Evolutionary conservation across 164 flowering plant species (phyloP), one percentile per base, ranked within the genome.

Genomic region (Aristolochia californica): DNA sequence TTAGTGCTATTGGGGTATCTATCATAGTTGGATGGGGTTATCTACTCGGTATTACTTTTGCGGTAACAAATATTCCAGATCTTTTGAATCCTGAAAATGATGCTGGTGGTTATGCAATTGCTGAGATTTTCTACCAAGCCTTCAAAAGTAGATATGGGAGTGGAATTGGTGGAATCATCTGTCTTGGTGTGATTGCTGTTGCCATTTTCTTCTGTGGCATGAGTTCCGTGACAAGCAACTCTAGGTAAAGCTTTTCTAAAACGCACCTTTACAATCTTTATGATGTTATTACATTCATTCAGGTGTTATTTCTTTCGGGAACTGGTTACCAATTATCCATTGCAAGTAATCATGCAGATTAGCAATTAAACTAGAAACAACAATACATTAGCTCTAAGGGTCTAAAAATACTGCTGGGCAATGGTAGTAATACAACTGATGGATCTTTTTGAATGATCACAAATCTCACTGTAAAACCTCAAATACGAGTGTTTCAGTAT

Each of bases 141-240:
- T 93, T 87, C 74, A 85, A 85, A 66, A 75, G 69, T 66, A 76
- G 99, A 75, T 87, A 76, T 68, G 99, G 97, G 25, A 81, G 59
- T 72, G 96, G 99, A 48, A 73, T 74, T 45, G 97, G 99, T 60
- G 99, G 99, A 28, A 84, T 89, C 49, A 20, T 89, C 56, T 89
- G 96, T 76, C 76, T 93, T 64, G 85, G 85, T 44, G 77, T 93
- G 26, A 79, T 84, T 58, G 96, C 85, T 56, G 78, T 93, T 62
- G 97, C 96, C 44, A 76, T 87, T 64, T 89, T 87, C 64, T 93
- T 93, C 76, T 87, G 97, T 67, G 99, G 95, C 16, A 89, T 93
- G 76, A 66, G 72, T 62, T 72, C 72, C 1, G 69, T 72, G 54
- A 72, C 76, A 56, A 72, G 76, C 64, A 93, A 93, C 72, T 93